Percentiles rank a stretch among this genome's conserved stretches.
Conservation (phyloP, 108 stramenopile genomes). For the Licmophora abbreviata region DNA sequence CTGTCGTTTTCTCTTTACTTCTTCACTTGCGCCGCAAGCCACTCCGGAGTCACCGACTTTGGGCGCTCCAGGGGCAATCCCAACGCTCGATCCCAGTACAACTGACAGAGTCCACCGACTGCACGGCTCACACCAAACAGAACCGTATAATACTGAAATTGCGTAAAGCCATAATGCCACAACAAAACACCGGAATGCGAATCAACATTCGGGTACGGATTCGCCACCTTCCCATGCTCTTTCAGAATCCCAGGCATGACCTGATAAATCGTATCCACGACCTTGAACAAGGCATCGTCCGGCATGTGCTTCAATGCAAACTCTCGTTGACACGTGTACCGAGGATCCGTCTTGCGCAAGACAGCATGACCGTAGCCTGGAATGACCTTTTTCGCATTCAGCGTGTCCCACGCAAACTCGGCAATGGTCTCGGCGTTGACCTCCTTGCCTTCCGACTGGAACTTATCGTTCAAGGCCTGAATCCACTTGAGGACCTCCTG, state of each 20-base stretch:
- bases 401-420: constrained; percentile 98
- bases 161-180: constrained; percentile 98
- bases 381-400: constrained; percentile 98
- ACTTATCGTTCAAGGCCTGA: constrained; percentile 87
- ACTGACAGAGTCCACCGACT: constrained; percentile 94
- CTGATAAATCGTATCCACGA: constrained; percentile 97
- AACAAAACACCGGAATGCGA: constrained; percentile 96
- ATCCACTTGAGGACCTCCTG: constrained; percentile 99
- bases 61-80: constrained; percentile 98
- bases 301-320: constrained; percentile 99
- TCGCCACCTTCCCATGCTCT: constrained; percentile 98
- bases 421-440: constrained; percentile 97
- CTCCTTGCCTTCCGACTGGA: constrained; percentile 90
- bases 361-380: constrained; percentile 99
- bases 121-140: constrained; percentile 98
- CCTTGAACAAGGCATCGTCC: constrained; percentile 96
- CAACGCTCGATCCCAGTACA: constrained; percentile 99
- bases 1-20: constrained; percentile 16
- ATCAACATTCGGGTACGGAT: constrained; percentile 99
- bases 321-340: constrained; percentile 98
- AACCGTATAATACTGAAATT: constrained; percentile 99
- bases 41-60: constrained; percentile 98
- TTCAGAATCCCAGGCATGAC: constrained; percentile 97
- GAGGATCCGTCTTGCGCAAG: constrained; percentile 97
- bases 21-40: constrained; percentile 81